phyloP scores from a whole-genome alignment of 495 filamentous ascomycete species.

The Penicillium manginii region DNA sequence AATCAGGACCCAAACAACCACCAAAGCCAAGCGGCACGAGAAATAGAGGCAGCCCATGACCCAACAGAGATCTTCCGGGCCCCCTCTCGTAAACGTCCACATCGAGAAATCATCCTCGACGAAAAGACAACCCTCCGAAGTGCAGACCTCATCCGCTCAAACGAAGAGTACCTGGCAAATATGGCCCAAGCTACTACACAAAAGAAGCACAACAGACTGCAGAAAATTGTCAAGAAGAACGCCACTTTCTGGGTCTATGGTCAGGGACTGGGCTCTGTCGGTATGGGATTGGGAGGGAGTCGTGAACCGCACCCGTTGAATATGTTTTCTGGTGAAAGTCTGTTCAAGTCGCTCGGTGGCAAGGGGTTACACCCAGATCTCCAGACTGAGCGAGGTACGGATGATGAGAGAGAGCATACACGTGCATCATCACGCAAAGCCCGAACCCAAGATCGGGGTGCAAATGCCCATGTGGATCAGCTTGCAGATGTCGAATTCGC shows the following conservation, averaged over 20 bases:
- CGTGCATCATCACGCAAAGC: too few species aligned
- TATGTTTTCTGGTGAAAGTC: slow-evolving; percentile 57
- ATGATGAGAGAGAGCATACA: slow-evolving; percentile 34
- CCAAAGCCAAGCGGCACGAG: too few species aligned
- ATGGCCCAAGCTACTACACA: slow-evolving; percentile 50
- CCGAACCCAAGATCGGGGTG: too few species aligned
- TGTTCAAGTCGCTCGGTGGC: slow-evolving; percentile 51
- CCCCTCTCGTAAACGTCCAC: not conserved
- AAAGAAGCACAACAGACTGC: slow-evolving; percentile 45
- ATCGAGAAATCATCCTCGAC: slow-evolving; percentile 33
- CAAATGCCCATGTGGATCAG: too few species aligned
- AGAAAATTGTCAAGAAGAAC: slow-evolving; percentile 56
- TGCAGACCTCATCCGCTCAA: slow-evolving; percentile 60
- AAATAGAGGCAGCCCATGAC: not conserved
- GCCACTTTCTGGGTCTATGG: slow-evolving; percentile 57
- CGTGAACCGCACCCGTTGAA: slow-evolving; percentile 49
- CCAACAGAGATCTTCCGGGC: slow-evolving; percentile 34
- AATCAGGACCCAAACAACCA: too few species aligned
- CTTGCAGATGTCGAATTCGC: slow-evolving; percentile 61
- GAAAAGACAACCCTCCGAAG: slow-evolving; percentile 47
- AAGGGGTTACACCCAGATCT: not conserved
- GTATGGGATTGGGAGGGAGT: slow-evolving; percentile 46
- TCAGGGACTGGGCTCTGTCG: slow-evolving; percentile 60
- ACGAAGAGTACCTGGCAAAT: slow-evolving; percentile 58
- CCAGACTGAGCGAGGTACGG: not conserved